A percentile compares a stretch with the other conserved stretches of the same genome.
These are phyloP conservation scores for Diplocarpon mali DNA, from an alignment of 2,329 filamentous ascomycete species.

Conservation along the genomic window DNA sequence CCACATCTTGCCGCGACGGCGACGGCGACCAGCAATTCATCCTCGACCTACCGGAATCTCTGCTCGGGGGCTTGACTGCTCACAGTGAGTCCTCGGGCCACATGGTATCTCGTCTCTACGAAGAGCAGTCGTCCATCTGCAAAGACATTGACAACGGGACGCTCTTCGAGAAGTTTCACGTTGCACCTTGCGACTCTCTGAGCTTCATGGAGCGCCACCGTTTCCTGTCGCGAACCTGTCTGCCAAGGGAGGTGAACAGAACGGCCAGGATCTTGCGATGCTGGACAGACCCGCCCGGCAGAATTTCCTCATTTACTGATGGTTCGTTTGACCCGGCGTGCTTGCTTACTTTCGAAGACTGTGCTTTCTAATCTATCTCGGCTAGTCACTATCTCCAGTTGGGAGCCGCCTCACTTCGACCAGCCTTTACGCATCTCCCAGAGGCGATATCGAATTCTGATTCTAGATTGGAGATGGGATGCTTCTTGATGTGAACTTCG, in stretches of 20 bases:
- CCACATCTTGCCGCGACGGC: no score
- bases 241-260: neutral
- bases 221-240: neutral
- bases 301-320: neutral
- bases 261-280: neutral
- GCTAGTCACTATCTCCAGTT: neutral
- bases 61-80: no score
- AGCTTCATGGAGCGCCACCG: conserved; percentile 21
- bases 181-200: conserved; percentile 18
- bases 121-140: no score
- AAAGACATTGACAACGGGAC: neutral
- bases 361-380: neutral
- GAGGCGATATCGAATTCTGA: no score
- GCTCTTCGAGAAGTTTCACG: conserved; percentile 21
- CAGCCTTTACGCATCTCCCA: neutral
- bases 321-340: conserved; percentile 1
- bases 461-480: no score
- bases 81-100: no score
- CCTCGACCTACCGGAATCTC: no score
- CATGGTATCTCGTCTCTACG: neutral
- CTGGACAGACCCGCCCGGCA: conserved; percentile 5
- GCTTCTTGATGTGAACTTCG: no score
- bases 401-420: neutral
- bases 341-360: neutral
- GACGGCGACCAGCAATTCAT: no score